A percentile compares a stretch with the other conserved stretches of the same genome.
Conservation (phyloP, 1,284 basidiomycete species). For the Xerocomus cyaneibrunnescens region DNA sequence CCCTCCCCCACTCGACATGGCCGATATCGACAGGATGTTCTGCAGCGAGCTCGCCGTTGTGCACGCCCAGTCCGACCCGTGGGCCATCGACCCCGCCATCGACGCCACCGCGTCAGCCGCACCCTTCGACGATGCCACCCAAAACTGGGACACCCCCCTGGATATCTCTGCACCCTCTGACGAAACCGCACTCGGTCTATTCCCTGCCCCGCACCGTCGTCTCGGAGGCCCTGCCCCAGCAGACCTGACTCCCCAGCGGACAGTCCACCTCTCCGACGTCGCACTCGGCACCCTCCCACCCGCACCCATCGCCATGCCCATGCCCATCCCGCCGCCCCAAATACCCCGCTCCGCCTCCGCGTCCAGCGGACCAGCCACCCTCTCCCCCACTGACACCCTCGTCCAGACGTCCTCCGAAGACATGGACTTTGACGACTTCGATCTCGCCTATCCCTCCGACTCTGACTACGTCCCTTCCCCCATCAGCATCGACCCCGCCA, state of each 20-base stretch:
- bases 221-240: slow-evolving; percentile 1
- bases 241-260: slow-evolving; percentile 9
- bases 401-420: slow-evolving; percentile 9
- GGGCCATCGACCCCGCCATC: slow-evolving; percentile 6
- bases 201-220: slow-evolving; percentile 7
- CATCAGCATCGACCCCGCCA: slow-evolving; percentile 8
- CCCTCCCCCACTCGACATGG: slow-evolving; percentile 11
- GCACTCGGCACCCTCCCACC: background rate
- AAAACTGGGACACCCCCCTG: background rate
- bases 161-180: background rate
- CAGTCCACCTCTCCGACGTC: slow-evolving; percentile 28
- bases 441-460: slow-evolving; percentile 21
- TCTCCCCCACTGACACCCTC: slow-evolving; percentile 4
- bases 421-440: slow-evolving; percentile 21
- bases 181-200: slow-evolving; percentile 6
- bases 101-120: background rate
- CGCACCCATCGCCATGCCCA: background rate
- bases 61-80: slow-evolving; percentile 1
- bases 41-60: slow-evolving; percentile 20
- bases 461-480: slow-evolving; percentile 25
- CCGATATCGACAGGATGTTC: slow-evolving; percentile 29
- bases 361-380: background rate
- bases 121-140: background rate
- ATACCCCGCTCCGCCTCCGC: slow-evolving; percentile 11
- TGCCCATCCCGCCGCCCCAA: background rate